These are phyloP conservation scores for Puccinia hordei DNA, from an alignment of 1,284 basidiomycete genomes.

Conservation along the genomic window DNA sequence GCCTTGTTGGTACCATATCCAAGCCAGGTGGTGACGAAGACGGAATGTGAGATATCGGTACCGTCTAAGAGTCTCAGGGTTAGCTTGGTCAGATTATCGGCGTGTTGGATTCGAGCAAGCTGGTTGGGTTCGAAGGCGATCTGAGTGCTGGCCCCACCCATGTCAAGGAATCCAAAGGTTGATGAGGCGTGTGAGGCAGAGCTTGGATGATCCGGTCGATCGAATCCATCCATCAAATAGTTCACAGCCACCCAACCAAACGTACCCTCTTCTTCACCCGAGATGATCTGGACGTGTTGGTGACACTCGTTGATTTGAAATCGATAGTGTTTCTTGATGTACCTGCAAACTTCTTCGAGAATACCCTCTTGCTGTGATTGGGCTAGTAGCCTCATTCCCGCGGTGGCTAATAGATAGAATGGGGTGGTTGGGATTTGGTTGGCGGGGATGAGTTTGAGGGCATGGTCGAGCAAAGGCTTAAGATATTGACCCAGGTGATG, in stretches of 20 bases:
- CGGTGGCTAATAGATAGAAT: constrained; percentile 90
- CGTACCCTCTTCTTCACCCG: constrained; percentile 95
- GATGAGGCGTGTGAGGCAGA: constrained; percentile 64
- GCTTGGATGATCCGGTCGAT: constrained; percentile 62
- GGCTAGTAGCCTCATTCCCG: constrained; percentile 89
- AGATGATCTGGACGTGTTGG: constrained; percentile 87
- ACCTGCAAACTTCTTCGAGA: constrained; percentile 74
- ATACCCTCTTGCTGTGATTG: constrained; percentile 72
- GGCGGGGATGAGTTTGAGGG: constrained; percentile 78
- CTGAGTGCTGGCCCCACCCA: constrained; percentile 98
- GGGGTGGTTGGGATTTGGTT: constrained; percentile 80
- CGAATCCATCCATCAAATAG: constrained; percentile 97
- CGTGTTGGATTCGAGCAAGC: constrained; percentile 63
- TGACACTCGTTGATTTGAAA: constrained; percentile 79
- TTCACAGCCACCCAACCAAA: constrained; percentile 99
- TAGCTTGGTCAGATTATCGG: constrained; percentile 75
- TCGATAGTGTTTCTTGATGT: constrained; percentile 72
- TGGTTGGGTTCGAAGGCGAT: constrained; percentile 85
- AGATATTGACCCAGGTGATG: constrained; percentile 75
- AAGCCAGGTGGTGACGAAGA: constrained; percentile 98
- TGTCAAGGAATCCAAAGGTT: constrained; percentile 97
- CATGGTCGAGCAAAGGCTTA: constrained; percentile 78
- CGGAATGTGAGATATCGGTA: constrained; percentile 81
- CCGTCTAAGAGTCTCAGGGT: constrained; percentile 79
- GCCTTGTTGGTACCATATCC: constrained; percentile 98